phyloP scores from a whole-genome alignment of 768 basidiomycete species.

The Mycena metata region DNA sequence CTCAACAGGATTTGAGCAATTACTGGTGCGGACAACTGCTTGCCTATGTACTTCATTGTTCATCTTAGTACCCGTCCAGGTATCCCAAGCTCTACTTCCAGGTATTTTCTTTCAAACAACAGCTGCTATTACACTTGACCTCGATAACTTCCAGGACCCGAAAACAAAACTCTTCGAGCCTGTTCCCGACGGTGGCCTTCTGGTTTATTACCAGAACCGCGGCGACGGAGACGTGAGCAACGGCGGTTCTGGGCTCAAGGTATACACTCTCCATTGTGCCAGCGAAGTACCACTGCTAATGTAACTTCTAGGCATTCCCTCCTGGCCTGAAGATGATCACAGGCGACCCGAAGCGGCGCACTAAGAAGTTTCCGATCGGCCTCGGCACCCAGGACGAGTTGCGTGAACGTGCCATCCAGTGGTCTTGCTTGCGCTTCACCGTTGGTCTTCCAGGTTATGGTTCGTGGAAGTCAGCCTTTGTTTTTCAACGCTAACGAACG shows the following conservation, averaged over 20 bases:
- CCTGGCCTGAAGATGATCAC: constrained; percentile 40
- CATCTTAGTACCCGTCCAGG: too few relatives aligned
- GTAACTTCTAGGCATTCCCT: too few relatives aligned
- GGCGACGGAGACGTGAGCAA: constrained; percentile 53
- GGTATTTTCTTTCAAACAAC: too few relatives aligned
- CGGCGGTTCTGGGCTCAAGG: constrained; percentile 53
- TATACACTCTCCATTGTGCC: neutral
- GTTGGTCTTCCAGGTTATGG: constrained; percentile 3
- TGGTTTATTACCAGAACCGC: constrained; percentile 59
- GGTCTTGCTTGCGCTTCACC: constrained; percentile 56
- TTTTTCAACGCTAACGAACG: too few relatives aligned
- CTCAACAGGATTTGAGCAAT: constrained; percentile 52
- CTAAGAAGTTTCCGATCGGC: constrained; percentile 76
- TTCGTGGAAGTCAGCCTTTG: too few relatives aligned
- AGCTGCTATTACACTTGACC: too few relatives aligned
- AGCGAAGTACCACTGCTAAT: neutral
- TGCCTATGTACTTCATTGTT: too few relatives aligned
- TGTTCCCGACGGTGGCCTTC: constrained; percentile 55
- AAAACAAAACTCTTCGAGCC: constrained; percentile 52
- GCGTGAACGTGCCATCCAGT: constrained; percentile 55
- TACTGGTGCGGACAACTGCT: constrained; percentile 51
- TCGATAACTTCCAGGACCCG: constrained; percentile 42
- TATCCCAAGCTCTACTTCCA: constrained; percentile 57
- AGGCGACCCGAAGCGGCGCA: constrained; percentile 70
- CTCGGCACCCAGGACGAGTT: constrained; percentile 56